Evolutionary conservation across 23 red algal genomes (phyloP).

Genomic region (Cyanidiococcus yangmingshanensis): DNA sequence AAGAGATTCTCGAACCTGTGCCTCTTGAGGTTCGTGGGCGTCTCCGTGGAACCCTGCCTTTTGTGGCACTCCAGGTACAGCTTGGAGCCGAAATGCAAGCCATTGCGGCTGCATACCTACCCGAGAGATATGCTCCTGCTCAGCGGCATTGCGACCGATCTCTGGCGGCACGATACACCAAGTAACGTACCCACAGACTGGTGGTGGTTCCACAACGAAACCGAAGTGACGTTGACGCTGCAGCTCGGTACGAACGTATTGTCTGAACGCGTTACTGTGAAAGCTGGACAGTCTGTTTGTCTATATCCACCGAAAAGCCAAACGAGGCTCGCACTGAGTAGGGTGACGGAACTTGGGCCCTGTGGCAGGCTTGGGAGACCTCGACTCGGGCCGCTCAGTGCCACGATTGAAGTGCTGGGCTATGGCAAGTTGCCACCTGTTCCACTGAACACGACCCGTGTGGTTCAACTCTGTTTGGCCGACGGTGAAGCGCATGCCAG

Average conservation of each 20-base stretch:
- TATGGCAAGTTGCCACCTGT: not conserved
- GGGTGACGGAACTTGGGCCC: not conserved
- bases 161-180: not conserved
- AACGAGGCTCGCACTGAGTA: not conserved
- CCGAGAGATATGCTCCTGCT: not conserved
- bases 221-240: not conserved
- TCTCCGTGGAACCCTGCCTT: not conserved
- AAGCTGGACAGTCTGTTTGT: not conserved
- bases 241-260: not conserved
- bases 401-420: not conserved
- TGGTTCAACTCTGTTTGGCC: too few species aligned
- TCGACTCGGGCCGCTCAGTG: not conserved
- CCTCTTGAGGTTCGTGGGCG: not conserved
- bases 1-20: not conserved
- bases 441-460: not conserved
- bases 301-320: not conserved
- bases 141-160: not conserved
- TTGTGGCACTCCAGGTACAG: not conserved
- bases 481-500: too few species aligned
- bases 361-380: not conserved
- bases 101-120: not conserved
- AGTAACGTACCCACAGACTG: not conserved
- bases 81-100: not conserved
- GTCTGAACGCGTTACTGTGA: not conserved
- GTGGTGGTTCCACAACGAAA: constrained; percentile 13